Base-by-base conservation (phyloP, 345 rosid genomes). In the Kernera saxatilis region DNA sequence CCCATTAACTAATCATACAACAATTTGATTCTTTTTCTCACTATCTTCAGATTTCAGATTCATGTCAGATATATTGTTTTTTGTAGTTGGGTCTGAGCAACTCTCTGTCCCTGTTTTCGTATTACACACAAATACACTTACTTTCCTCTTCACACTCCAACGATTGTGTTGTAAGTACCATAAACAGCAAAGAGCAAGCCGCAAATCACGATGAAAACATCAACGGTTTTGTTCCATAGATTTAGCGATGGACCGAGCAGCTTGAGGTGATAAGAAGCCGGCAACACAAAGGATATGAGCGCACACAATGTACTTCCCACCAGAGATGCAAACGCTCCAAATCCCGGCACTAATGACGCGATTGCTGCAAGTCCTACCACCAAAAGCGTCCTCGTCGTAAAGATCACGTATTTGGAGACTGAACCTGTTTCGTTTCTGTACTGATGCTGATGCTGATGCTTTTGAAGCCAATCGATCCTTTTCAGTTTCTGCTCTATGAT, bases 291-390 rank as follows among this genome's bases (percentile, higher is more conserved):
- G 0, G 98, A 86, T 72, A 90, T 74, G 8, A 87, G 76, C 13
- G 94, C 95, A 27, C 98, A 91, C 11, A 89, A 73, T 0, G 91
- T 86, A 67, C 97, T 89, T 33, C 95, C 98, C 44, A 93, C 90
- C 0, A 89, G 79, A 0, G 98, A 94, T 8, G 79, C 85, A 32
- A 94, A 88, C 10, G 73, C 66, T 11, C 89, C 95, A 27, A 94
- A 94, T 3, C 96, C 92, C 0, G 98, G 99, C 29, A 94, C 82
- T 26, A 66, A 82, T 0, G 91, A 85, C 3, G 97, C 99, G 60
- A 89, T 25, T 11, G 82, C 69, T 21, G 87, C 91, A 74, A 91
- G 77, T 27, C 77, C 81, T 25, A 83, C 58, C 14, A 94, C 82
- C 81, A 94, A 56, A 35, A 82, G 67, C 30, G 83, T 80, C 19